Base-by-base conservation (phyloP, 495 filamentous ascomycete species). In the Annulohypoxylon maeteangense region DNA sequence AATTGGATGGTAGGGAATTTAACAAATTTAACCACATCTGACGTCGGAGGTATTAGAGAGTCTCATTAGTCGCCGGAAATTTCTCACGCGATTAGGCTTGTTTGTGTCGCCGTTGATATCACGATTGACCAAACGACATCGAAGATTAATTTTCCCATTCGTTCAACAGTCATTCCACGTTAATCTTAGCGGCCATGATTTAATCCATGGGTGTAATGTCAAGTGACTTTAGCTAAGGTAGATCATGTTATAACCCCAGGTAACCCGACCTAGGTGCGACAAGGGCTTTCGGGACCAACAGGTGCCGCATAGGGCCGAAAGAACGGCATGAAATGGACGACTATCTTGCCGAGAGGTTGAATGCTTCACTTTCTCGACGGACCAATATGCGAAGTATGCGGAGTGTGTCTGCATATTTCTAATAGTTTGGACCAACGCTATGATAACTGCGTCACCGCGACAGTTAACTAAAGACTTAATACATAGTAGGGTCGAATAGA, bases 11-110 rank as follows among this genome's bases (percentile, higher is more conserved):
- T 44, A 57, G 23, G 23, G 22, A 68, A 53, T 32, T 53, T 31
- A 14, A 10, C 25, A 29, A 68, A 59, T 32, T 53, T 50, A n/a
- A 36, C 36, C 60, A 54, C 31, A 18, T 27, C 40, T 60, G 55
- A 70, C 61, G 47, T 62, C 54, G 63, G 63, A 38, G 34, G 62
- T 58, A 62, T 70, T 65, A 23, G 10, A 27, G 22, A 62, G 70
- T 68, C 44, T 72, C 53, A 67, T 67, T 67, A 59, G 65, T 67
- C 64, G 70, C 65, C 70, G 64, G 65, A 57, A 29, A 42, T 51
- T 68, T 68, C 36, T 25, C 22, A 55, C n/a, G 29, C 50, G 20
- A 55, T 25, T 65, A 62, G 44, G 20, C 40, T 34, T 57, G 31
- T 44, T 51, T 54, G 16, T 67, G 38, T 42, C 20, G 47, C 31